Base-by-base conservation (phyloP, 2,329 filamentous ascomycete species). In the Paecilomyces dactylethromorphus region DNA sequence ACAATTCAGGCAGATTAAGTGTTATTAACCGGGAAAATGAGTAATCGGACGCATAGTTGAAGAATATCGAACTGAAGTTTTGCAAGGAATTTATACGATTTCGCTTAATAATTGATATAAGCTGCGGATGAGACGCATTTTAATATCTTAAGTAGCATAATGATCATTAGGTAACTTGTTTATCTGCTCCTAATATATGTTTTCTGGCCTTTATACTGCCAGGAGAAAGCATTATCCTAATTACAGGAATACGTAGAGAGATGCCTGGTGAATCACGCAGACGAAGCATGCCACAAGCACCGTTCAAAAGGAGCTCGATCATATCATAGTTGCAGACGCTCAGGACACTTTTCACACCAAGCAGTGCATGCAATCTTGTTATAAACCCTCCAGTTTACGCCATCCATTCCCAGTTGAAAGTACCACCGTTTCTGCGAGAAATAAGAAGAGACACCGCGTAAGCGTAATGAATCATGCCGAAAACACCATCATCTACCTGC, bases 401-500 rank as follows among this genome's bases (percentile, higher is more conserved):
- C 50, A 15, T 24, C 22, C 50, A 52, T 52, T 52, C 18, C 50
- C 50, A 52, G 50, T 52, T 29, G 24, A 45, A 52, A 52, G 18
- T 13, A 52, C 50, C 50, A 21, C 50, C 50, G 13, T 29, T 21
- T 29, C 21, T 52, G 50, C 26, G 50, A 24, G 26, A 29, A 26
- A 52, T 52, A 29, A 26, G 26, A 52, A 52, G 26, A 52, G 26
- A 52, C 50, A 52, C 29, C 21, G 11, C 50, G 22, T 52, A 13
- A 52, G 21, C 21, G 50, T 52, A 12, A 24, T 18, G 21, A 22
- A 24, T 18, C n/a, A 52, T 24, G 24, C 21, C 6, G 11, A 29
- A 29, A 52, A 24, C 22, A 18, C 26, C 7, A 57, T 60, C 65
- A 75, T 57, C 73, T 68, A 71, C 75, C 71, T 15, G 65, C 72